Evolutionary conservation across 169 alveolate genomes (phyloP), one percentile per base, ranked within the genome.

Genomic region (Amoebophrya sp.): DNA sequence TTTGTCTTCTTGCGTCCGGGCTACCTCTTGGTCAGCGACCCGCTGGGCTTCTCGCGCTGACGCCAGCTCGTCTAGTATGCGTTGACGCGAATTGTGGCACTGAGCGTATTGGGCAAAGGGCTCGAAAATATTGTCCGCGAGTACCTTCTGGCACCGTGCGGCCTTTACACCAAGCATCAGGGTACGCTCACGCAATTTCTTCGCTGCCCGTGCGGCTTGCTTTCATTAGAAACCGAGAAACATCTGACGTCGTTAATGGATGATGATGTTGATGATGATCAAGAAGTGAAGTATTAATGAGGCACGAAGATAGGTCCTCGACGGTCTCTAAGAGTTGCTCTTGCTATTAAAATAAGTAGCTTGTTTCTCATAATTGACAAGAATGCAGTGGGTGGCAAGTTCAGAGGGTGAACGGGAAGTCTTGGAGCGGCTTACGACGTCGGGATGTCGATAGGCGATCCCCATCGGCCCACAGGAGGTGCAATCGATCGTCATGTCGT

Each of bases 401-500:
- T 65, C 83, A 29, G 18, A 29, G 39, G 83, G 39, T 29, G 83
- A 26, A 36, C 83, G 83, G 83, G 18, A 26, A 6, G 83, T 65
- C 33, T 18, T 1, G 83, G 33, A 6, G 39, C 83, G 12, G 2
- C 38, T 0, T 0, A 65, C 26, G 33, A 65, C 33, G 83, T 65
- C n/a, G 39, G 83, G 83, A 26, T 65, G 83, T 6, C 83, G 83
- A 36, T 65, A 65, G 36, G 83, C 83, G n/a, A 65, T 65, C 36
- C 83, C 83, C 33, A 1, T 1, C 38, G 83, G 33, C 38, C 83
- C 83, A 26, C 83, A 65, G 39, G 83, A 26, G 33, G 83, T 65
- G 83, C 83, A 65, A 36, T 65, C 83, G 83, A 65, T 65, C 36
- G 83, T 65, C 38, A 65, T 65, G 26, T 65, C 83, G n/a, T n/a